Evolutionary conservation across 2,329 filamentous ascomycete species (phyloP).

Genomic region (Botryotinia convoluta): DNA sequence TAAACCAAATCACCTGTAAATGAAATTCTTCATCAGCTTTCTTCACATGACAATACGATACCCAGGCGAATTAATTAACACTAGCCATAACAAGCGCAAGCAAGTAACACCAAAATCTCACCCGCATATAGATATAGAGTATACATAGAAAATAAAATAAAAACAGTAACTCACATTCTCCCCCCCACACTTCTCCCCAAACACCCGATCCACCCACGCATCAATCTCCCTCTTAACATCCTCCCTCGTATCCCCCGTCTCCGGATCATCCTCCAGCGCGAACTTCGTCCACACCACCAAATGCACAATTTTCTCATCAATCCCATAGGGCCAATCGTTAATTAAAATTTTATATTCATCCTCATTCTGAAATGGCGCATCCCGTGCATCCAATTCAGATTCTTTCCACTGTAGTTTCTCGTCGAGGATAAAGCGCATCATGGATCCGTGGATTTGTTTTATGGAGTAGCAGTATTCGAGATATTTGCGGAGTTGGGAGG

Average conservation of each 20-base stretch:
- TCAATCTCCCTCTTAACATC: conserved; percentile 64
- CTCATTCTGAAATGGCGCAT: conserved; percentile 31
- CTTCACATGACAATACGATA: background rate
- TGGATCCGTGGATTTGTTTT: conserved; percentile 66
- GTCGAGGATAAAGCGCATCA: conserved; percentile 72
- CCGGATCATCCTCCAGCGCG: conserved; percentile 64
- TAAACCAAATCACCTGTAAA: conserved; percentile 70
- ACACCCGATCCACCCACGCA: conserved; percentile 65
- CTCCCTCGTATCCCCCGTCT: conserved; percentile 59
- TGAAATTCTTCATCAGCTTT: background rate
- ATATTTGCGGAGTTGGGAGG: conserved; percentile 77
- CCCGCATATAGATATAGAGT: background rate
- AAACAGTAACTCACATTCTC: conserved; percentile 50
- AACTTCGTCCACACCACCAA: conserved; percentile 95
- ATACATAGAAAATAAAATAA: background rate
- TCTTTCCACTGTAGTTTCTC: conserved; percentile 67
- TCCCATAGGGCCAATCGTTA: conserved; percentile 94
- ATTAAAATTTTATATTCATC: conserved; percentile 69
- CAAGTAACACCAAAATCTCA: background rate
- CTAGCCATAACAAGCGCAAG: background rate
- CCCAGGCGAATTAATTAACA: background rate
- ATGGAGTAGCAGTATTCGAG: conserved; percentile 65
- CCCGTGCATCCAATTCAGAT: conserved; percentile 39
- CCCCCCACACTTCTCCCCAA: conserved; percentile 52
- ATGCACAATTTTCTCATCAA: conserved; percentile 75